Evolutionary conservation across 2,329 filamentous ascomycete species (phyloP).

Genomic region (Aspergillus intermedius): DNA sequence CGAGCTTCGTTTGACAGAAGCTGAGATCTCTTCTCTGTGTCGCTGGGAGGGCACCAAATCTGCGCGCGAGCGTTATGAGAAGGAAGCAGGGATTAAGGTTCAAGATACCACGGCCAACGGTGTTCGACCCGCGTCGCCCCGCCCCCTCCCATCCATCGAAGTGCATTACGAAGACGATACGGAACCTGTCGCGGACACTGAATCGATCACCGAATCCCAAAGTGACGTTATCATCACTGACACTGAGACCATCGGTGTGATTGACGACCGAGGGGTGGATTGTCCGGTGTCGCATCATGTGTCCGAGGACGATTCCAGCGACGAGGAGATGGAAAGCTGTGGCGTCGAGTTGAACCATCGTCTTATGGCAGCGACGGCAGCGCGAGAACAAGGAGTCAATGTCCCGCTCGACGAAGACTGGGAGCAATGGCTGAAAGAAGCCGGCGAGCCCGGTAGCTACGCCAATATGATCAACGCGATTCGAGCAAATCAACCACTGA

Average conservation of each 20-base stretch:
- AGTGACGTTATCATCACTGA: conserved; percentile 18
- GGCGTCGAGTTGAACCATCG: conserved; percentile 48
- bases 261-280: conserved; percentile 19
- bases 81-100: conserved; percentile 54
- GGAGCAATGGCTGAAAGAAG: conserved; percentile 55
- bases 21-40: conserved; percentile 57
- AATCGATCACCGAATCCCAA: conserved; percentile 15
- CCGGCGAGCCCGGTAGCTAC: conserved; percentile 44
- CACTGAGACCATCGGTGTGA: conserved; percentile 6
- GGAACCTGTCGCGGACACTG: conserved; percentile 17
- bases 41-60: conserved; percentile 51
- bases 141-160: conserved; percentile 24
- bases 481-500: conserved; percentile 29
- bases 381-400: conserved; percentile 44
- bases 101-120: conserved; percentile 56
- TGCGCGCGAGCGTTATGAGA: conserved; percentile 41
- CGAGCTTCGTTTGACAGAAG: conserved; percentile 50
- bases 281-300: conserved; percentile 13
- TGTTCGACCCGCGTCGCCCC: conserved; percentile 46
- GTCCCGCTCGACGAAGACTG: conserved; percentile 43
- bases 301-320: conserved; percentile 38
- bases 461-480: conserved; percentile 36
- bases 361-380: conserved; percentile 47
- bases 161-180: conserved; percentile 26
- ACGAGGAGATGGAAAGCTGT: conserved; percentile 45